A percentile compares a stretch with the other conserved stretches of the same genome.
These are phyloP conservation scores for Saccharata proteae DNA, from an alignment of 2,329 filamentous ascomycete species.

Conservation along the genomic window DNA sequence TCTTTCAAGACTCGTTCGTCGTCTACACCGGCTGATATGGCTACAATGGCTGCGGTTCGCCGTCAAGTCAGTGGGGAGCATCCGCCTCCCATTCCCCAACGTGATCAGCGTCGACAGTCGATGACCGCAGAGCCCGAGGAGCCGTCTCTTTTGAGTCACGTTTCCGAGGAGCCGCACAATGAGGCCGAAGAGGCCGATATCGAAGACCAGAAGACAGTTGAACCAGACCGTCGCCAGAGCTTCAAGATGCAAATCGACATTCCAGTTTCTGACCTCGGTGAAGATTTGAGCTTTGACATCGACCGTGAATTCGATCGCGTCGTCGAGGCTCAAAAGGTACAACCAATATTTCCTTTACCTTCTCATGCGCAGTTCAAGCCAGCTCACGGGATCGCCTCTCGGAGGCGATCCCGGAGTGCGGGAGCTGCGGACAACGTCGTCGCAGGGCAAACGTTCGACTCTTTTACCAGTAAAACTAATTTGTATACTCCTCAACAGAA, in stretches of 20 bases:
- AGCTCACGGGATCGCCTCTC: no score
- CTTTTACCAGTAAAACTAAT: slow-evolving; percentile 17
- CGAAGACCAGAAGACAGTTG: slow-evolving; percentile 2
- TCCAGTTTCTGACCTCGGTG: slow-evolving; percentile 56
- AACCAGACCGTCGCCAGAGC: slow-evolving; percentile 20
- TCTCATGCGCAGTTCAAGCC: slow-evolving; percentile 17
- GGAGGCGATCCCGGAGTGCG: no score
- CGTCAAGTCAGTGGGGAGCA: slow-evolving; percentile 72
- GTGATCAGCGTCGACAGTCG: slow-evolving; percentile 26
- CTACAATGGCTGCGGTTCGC: slow-evolving; percentile 74
- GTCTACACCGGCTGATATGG: slow-evolving; percentile 71
- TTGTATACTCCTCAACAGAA: slow-evolving; percentile 56
- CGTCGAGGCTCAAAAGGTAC: slow-evolving; percentile 94
- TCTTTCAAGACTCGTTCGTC: slow-evolving; percentile 83
- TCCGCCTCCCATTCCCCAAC: slow-evolving; percentile 27
- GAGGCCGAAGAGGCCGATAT: slow-evolving; percentile 14
- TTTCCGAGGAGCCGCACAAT: slow-evolving; percentile 11
- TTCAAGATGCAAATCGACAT: slow-evolving; percentile 60
- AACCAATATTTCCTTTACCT: slow-evolving; percentile 31
- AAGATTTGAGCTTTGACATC: slow-evolving; percentile 72
- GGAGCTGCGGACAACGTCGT: slow-evolving; percentile 13
- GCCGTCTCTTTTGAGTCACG: slow-evolving; percentile 2
- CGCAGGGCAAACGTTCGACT: slow-evolving; percentile 1
- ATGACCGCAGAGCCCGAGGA: slow-evolving; percentile 12
- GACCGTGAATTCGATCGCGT: slow-evolving; percentile 90